Evolutionary conservation across 2,329 filamentous ascomycete species (phyloP).

Genomic region (Penicillium corylophilum): DNA sequence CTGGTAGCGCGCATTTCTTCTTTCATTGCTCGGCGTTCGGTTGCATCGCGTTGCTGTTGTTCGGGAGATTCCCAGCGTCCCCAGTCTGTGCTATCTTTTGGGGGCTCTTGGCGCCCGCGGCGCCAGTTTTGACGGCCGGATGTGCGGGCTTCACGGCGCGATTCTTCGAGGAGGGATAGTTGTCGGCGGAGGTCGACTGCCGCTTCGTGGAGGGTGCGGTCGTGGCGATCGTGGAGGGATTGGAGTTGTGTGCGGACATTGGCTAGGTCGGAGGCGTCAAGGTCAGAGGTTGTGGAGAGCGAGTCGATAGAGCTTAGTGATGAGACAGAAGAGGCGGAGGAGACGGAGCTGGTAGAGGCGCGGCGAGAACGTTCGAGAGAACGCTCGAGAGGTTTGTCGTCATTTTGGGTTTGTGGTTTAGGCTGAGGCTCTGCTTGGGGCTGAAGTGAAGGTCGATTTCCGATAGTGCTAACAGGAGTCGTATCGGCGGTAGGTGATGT

Average conservation of each 20-base stretch:
- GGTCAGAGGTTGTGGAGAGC: constrained; percentile 37
- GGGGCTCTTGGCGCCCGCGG: constrained; percentile 10
- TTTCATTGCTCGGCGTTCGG: constrained; percentile 34
- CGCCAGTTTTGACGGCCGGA: constrained; percentile 25
- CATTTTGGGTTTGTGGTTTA: background rate
- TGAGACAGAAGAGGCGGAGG: constrained; percentile 33
- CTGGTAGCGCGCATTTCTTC: constrained; percentile 38
- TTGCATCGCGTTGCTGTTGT: constrained; percentile 30
- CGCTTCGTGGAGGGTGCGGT: constrained; percentile 36
- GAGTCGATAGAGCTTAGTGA: constrained; percentile 40
- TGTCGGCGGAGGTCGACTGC: constrained; percentile 38
- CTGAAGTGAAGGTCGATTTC: background rate
- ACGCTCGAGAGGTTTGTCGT: constrained; percentile 11
- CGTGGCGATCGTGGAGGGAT: constrained; percentile 35
- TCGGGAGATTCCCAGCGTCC: constrained; percentile 39
- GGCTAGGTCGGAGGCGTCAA: constrained; percentile 36
- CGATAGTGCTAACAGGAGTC: background rate
- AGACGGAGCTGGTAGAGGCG: constrained; percentile 29
- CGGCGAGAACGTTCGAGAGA: constrained; percentile 25
- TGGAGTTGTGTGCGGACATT: constrained; percentile 37
- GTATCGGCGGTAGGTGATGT: background rate
- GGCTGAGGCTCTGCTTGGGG: background rate
- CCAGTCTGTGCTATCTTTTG: constrained; percentile 26
- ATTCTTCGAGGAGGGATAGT: constrained; percentile 33
- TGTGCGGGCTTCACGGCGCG: constrained; percentile 32